Conservation (phyloP, 192 early-diverging fungal species). For the Gaertneriomyces sp. region DNA sequence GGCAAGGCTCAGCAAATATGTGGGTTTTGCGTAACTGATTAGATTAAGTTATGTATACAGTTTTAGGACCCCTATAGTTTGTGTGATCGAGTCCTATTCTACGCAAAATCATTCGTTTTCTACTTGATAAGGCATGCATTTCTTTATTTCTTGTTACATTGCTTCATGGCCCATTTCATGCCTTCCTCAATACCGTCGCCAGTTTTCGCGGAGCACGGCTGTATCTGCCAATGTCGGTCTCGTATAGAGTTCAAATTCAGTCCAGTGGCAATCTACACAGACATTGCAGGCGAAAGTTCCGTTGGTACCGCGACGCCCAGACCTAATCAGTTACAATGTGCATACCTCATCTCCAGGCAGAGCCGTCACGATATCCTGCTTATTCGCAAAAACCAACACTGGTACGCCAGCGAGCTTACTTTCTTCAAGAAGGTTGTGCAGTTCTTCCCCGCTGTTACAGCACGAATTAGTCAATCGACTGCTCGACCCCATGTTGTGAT, state of each 20-base stretch:
- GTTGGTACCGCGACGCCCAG: neutral
- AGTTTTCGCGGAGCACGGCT: conserved; percentile 51
- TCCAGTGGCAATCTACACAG: conserved; percentile 48
- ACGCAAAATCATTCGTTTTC: too few relatives aligned
- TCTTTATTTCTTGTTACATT: conserved; percentile 43
- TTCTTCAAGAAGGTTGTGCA: conserved; percentile 78
- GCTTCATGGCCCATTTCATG: conserved; percentile 58
- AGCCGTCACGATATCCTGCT: conserved; percentile 80
- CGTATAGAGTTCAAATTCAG: conserved; percentile 55
- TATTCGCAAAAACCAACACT: conserved; percentile 94
- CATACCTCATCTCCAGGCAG: conserved; percentile 51
- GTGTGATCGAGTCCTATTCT: too few relatives aligned
- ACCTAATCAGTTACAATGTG: neutral
- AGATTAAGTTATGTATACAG: too few relatives aligned
- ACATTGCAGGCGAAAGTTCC: neutral
- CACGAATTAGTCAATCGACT: neutral
- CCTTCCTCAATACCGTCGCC: conserved; percentile 55
- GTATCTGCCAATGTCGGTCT: conserved; percentile 58
- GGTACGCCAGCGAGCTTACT: conserved; percentile 86
- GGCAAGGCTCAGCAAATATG: neutral
- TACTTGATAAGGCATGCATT: too few relatives aligned
- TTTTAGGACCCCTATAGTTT: too few relatives aligned
- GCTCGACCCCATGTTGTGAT: neutral
- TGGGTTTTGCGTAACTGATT: too few relatives aligned
- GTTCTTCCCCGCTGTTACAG: conserved; percentile 56